Conservation (phyloP, 441 rosid genomes). For the Pelargonium citronellum region DNA sequence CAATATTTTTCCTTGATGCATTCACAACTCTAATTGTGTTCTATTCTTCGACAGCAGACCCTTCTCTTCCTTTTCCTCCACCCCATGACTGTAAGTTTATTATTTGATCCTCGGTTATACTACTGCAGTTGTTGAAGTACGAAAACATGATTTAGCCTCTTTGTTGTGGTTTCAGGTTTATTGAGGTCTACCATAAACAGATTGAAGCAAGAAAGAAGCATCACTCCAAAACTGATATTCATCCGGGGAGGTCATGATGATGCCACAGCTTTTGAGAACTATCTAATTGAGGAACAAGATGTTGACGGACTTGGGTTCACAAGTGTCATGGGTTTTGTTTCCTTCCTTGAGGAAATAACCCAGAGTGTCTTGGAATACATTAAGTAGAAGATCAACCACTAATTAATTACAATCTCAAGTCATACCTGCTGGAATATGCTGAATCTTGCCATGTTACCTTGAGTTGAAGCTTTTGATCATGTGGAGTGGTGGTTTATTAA, state of each 20-base stretch:
- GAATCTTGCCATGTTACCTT: not conserved
- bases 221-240: constrained; percentile 79
- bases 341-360: constrained; percentile 81
- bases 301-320: constrained; percentile 80
- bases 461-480: not conserved
- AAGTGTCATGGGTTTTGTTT: constrained; percentile 85
- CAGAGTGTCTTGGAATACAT: constrained; percentile 75
- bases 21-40: constrained; percentile 78
- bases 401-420: not conserved
- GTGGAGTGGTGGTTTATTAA: not conserved
- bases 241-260: constrained; percentile 79
- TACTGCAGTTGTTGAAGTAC: not conserved
- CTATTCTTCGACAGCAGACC: constrained; percentile 89
- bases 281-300: constrained; percentile 90
- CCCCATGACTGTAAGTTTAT: constrained; percentile 81
- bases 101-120: not conserved
- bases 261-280: constrained; percentile 75
- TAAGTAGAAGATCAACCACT: constrained; percentile 37
- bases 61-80: constrained; percentile 80
- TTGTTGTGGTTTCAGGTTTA: constrained; percentile 40
- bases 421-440: not conserved
- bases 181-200: constrained; percentile 68
- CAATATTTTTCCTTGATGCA: constrained; percentile 90
- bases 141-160: too few relatives aligned
- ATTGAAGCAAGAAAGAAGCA: constrained; percentile 79